phyloP scores from a whole-genome alignment of 164 flowering plant species.

The Umbilicus rupestris region DNA sequence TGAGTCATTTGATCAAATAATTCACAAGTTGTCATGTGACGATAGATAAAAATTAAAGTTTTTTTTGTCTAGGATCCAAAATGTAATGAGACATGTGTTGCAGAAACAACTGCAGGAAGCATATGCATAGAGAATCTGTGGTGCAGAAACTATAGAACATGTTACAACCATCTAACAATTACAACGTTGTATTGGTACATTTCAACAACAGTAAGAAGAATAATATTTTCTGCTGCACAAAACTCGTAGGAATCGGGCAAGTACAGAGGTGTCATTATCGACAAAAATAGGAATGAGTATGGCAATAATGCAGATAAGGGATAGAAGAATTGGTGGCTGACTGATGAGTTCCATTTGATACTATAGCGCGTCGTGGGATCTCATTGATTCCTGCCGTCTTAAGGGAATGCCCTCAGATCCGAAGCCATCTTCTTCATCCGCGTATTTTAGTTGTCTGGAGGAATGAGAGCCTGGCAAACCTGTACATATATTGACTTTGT shows the following conservation, averaged over 20 bases:
- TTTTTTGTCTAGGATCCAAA: too few relatives aligned
- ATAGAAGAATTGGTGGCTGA: neutral
- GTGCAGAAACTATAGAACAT: neutral
- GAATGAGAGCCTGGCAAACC: constrained; percentile 16
- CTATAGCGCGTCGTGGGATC: constrained; percentile 15
- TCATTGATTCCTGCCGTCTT: constrained; percentile 29
- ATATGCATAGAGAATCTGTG: too few relatives aligned
- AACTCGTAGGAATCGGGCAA: neutral
- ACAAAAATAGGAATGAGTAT: neutral
- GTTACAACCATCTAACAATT: neutral
- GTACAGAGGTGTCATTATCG: neutral
- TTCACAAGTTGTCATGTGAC: too few relatives aligned
- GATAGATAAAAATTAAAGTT: too few relatives aligned
- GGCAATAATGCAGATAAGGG: neutral
- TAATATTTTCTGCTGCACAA: neutral
- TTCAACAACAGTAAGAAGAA: neutral
- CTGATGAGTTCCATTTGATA: neutral
- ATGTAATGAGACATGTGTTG: too few relatives aligned
- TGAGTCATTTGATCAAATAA: too few relatives aligned
- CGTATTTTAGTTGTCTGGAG: constrained; percentile 28
- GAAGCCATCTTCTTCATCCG: constrained; percentile 29
- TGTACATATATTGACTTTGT: neutral
- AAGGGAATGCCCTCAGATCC: constrained; percentile 48
- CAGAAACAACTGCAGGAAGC: too few relatives aligned
- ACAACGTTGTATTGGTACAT: neutral